Base-by-base conservation (phyloP, 805 yeast species). In the Teunomyces atbi region DNA sequence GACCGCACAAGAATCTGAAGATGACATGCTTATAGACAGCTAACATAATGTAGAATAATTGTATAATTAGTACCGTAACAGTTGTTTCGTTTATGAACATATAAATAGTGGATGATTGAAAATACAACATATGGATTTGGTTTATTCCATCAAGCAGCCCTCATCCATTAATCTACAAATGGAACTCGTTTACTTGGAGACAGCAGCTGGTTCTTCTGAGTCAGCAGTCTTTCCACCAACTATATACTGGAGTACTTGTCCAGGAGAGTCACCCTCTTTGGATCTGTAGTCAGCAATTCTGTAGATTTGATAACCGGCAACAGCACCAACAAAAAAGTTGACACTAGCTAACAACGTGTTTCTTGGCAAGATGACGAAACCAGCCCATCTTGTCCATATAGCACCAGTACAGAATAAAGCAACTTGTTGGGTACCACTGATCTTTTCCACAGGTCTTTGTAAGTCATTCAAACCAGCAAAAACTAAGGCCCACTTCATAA, bases 351-450 rank as follows among this genome's bases (percentile, higher is more conserved):
- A 76, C 50, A 94, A 72, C 56, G 78, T 76, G 69, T 92, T 92
- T 70, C 86, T 84, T 35, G 99, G 99, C 54, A 74, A 82, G 62
- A 92, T 92, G 53, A 91, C 94, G 69, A 91, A 80, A 1, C 76
- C 77, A 12, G 97, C 90, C 98, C 98, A 92, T 67, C 99, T 82
- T 29, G 99, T 92, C 99, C 99, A 92, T 58, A 92, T 89, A 45
- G 82, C 81, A 45, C 97, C 99, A 1, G 99, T 92, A 40, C 91
- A 90, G 57, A 87, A 77, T 47, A 92, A 76, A 1, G 98, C 96
- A 49, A 81, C 64, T 71, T 86, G 91, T 68, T 88, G 96, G 19
- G 96, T 84, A 47, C 97, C 97, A 30, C 94, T 84, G 42, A 92
- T 76, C 59, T 84, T 84, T 60, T 92, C 97, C 33, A 89, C 96